These are phyloP conservation scores for Scutellaria baicalensis DNA, from an alignment of 257 asterid species.

Conservation along the genomic window DNA sequence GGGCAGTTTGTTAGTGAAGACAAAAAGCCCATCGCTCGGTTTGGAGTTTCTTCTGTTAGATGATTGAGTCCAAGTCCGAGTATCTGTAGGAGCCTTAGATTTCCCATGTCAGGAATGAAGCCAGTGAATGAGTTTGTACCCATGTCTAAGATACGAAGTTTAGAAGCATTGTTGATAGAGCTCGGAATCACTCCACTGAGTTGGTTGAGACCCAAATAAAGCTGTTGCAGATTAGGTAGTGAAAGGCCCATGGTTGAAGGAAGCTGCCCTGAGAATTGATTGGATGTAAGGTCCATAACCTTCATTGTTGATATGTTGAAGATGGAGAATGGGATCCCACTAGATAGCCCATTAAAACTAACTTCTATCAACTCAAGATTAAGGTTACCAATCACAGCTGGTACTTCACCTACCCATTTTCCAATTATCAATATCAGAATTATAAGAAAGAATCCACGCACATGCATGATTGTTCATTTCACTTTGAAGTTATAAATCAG, in stretches of 20 bases:
- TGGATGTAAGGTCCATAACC: neutral
- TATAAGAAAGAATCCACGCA: too few relatives aligned
- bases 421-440: too few relatives aligned
- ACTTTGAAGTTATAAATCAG: too few relatives aligned
- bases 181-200: slow-evolving; percentile 36
- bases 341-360: slow-evolving; percentile 15
- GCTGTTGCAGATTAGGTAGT: slow-evolving; percentile 21
- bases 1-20: slow-evolving; percentile 40
- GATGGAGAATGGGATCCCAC: slow-evolving; percentile 16
- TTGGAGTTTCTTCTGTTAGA: slow-evolving; percentile 32
- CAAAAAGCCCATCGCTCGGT: slow-evolving; percentile 23
- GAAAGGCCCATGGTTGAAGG: slow-evolving; percentile 27
- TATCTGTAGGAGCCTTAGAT: slow-evolving; percentile 11
- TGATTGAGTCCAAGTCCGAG: slow-evolving; percentile 17
- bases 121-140: slow-evolving; percentile 22
- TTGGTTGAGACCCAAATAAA: slow-evolving; percentile 14
- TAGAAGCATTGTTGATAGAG: slow-evolving; percentile 39
- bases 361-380: slow-evolving; percentile 10
- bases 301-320: slow-evolving; percentile 32
- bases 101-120: slow-evolving; percentile 28
- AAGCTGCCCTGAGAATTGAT: slow-evolving; percentile 5
- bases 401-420: slow-evolving; percentile 46
- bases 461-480: too few relatives aligned
- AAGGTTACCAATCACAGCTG: slow-evolving; percentile 35
- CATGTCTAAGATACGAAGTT: slow-evolving; percentile 16